These are phyloP conservation scores for Lanzia echinophila DNA, from an alignment of 2,329 filamentous ascomycete genomes.

Conservation along the genomic window DNA sequence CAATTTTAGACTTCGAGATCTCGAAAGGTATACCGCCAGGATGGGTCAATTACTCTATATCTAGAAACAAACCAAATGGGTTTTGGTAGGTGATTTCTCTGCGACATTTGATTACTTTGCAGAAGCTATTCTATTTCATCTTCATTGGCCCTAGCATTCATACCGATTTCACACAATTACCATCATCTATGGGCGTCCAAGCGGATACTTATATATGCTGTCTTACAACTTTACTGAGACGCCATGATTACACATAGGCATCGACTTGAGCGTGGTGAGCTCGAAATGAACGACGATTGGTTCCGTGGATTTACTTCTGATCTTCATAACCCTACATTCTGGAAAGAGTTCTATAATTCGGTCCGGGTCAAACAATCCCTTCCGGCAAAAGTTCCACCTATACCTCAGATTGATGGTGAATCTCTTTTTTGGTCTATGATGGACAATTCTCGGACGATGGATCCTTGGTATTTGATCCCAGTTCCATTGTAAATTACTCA, in stretches of 20 bases:
- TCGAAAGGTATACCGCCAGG: constrained; percentile 70
- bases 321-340: constrained; percentile 58
- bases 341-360: constrained; percentile 58
- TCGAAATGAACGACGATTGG: constrained; percentile 67
- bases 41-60: constrained; percentile 89
- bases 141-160: no score
- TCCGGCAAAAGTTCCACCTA: constrained; percentile 44
- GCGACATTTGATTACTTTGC: neutral
- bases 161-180: no score
- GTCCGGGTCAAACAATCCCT: constrained; percentile 28
- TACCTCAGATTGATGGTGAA: constrained; percentile 70
- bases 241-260: constrained; percentile 38
- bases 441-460: constrained; percentile 58
- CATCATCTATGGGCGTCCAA: no score
- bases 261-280: constrained; percentile 75
- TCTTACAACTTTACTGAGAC: neutral
- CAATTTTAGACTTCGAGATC: constrained; percentile 85
- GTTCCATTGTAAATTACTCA: neutral
- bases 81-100: constrained; percentile 50
- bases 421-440: constrained; percentile 92
- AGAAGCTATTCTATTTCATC: no score
- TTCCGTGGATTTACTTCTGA: constrained; percentile 72
- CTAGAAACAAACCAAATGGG: constrained; percentile 67
- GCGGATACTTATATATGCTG: no score
- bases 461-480: constrained; percentile 48